Conservation (phyloP, 1,139 yeast species). For the Pichia sp. region DNA sequence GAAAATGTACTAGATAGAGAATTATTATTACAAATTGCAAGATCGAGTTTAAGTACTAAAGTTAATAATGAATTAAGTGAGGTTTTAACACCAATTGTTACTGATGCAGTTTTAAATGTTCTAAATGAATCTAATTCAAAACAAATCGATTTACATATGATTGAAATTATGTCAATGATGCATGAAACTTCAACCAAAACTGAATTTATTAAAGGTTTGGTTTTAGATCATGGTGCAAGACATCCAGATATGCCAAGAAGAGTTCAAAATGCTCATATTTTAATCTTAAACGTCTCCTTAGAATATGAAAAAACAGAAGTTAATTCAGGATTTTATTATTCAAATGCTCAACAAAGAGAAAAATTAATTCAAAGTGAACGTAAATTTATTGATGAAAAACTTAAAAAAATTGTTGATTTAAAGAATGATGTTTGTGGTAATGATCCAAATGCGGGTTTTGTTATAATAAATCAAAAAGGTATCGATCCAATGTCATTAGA, state of each 20-base stretch:
- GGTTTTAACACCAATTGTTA: slow-evolving; percentile 84
- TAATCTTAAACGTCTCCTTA: slow-evolving; percentile 86
- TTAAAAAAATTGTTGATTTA: slow-evolving; percentile 84
- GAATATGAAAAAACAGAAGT: slow-evolving; percentile 98
- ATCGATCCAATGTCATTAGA: slow-evolving; percentile 98
- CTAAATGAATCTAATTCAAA: slow-evolving; percentile 42
- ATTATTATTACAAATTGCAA: slow-evolving; percentile 82
- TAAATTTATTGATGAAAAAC: slow-evolving; percentile 88
- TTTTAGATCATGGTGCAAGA: slow-evolving; percentile 96
- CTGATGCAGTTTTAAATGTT: slow-evolving; percentile 89
- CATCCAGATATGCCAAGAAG: slow-evolving; percentile 98
- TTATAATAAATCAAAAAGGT: slow-evolving; percentile 92
- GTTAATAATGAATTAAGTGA: slow-evolving; percentile 71
- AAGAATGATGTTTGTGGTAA: slow-evolving; percentile 86
- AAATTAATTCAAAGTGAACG: slow-evolving; percentile 92
- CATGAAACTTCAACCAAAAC: slow-evolving; percentile 84
- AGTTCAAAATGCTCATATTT: slow-evolving; percentile 74
- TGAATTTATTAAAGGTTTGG: slow-evolving; percentile 78
- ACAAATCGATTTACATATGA: slow-evolving; percentile 86
- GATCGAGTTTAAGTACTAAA: slow-evolving; percentile 83
- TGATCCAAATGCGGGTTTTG: slow-evolving; percentile 73
- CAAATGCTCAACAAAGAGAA: slow-evolving; percentile 94
- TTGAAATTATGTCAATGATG: slow-evolving; percentile 98
- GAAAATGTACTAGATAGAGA: slow-evolving; percentile 59
- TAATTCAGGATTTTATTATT: slow-evolving; percentile 91